Evolutionary conservation across 768 basidiomycete genomes (phyloP), one percentile per base, ranked within the genome.

Genomic region (Lentinula lateritia): DNA sequence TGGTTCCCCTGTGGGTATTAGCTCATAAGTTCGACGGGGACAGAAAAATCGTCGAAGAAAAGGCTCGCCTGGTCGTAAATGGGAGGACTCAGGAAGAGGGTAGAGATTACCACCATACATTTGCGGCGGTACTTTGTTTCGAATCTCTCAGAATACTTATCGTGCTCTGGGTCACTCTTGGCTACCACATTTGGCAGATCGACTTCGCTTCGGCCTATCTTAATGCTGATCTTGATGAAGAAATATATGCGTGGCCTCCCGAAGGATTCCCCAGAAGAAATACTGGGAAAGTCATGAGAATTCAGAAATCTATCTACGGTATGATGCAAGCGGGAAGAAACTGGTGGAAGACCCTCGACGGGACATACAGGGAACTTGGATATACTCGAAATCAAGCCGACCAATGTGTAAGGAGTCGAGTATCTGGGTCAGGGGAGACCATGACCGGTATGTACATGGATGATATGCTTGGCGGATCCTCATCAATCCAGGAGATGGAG

Each of bases 1-100:
- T 23, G 23, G 2, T 23, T 23, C 23, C 23, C 23, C 23, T 23
- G 23, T 23, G 23, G 23, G 23, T 23, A 23, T 23, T 23, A 23
- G 23, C 23, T 23, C 23, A 23, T 23, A 23, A 23, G 23, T 23
- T 23, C 23, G 23, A 23, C 23, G 23, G 23, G 23, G 23, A 23
- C 2, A 2, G 23, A 23, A 23, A 23, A 23, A 23, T 23, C 2
- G 23, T 23, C 2, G 23, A 23, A 23, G 23, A 23, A 23, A 23
- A 23, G 23, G 23, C 23, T 23, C 23, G 23, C 2, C 23, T 23
- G 35, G 74, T 76, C 1, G 76, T 74, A 0, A 62, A 71, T 61
- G 76, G 78, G 0, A 75, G 68, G 59, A 60, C 64, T 0, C 78
- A 79, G 54, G 38, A 66, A 0, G 67, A 67, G 2, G 74, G 75